Percentiles rank a stretch among this genome's conserved stretches.
phyloP scores from a whole-genome alignment of 306 rosid genomes.

The Adenanthera pavonina region DNA sequence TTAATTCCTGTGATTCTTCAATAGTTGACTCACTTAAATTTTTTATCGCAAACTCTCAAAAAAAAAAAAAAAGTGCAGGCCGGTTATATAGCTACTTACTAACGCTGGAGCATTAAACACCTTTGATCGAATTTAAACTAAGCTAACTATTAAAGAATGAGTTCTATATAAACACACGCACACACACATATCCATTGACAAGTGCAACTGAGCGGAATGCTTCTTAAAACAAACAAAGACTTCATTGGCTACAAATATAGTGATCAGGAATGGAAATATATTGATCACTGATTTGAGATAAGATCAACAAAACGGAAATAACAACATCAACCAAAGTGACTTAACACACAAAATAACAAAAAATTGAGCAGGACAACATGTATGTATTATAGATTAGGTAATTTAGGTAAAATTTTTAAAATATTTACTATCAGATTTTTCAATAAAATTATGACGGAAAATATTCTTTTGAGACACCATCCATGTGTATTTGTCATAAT shows the following conservation, averaged over 20 bases:
- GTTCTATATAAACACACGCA: neutral
- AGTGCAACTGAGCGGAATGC: neutral
- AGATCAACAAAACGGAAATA: slow-evolving; percentile 5
- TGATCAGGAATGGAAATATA: neutral
- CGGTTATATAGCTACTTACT: no score
- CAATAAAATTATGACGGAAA: neutral
- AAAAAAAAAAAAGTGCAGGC: no score
- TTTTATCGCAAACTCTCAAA: no score
- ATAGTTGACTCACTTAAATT: no score
- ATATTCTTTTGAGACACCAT: neutral
- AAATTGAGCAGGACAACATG: neutral
- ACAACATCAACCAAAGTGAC: slow-evolving; percentile 19
- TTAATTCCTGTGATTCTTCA: no score
- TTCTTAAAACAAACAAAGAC: slow-evolving; percentile 27
- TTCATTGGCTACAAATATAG: slow-evolving; percentile 13
- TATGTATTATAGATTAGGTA: neutral
- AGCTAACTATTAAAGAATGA: no score
- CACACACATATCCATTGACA: neutral
- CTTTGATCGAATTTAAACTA: neutral
- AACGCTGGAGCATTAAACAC: no score
- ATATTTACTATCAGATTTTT: neutral
- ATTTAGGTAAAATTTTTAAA: neutral
- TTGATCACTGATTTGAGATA: neutral
- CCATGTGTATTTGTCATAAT: neutral
- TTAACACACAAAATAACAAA: neutral